Evolutionary conservation across 495 filamentous ascomycete species (phyloP).

Genomic region (Thozetella sp.): DNA sequence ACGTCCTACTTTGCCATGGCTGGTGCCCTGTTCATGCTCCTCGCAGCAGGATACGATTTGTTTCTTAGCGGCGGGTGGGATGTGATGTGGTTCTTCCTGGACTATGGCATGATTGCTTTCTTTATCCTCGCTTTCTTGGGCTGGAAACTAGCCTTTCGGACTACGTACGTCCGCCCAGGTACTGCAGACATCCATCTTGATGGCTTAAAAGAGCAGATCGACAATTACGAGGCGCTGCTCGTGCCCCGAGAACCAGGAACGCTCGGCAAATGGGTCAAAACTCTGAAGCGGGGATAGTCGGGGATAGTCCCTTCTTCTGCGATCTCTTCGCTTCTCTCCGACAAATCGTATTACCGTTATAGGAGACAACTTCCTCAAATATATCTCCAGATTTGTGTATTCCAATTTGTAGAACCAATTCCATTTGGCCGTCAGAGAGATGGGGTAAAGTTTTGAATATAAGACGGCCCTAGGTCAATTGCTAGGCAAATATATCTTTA

Average conservation of each 20-base stretch:
- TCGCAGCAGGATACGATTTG: slow-evolving; percentile 68
- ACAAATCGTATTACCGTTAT: too few species aligned
- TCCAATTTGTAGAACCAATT: too few species aligned
- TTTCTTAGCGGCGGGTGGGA: slow-evolving; percentile 71
- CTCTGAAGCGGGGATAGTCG: neutral
- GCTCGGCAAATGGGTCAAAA: neutral
- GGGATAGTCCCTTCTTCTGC: too few species aligned
- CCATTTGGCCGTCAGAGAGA: too few species aligned
- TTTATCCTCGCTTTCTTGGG: slow-evolving; percentile 51
- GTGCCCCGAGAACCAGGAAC: neutral
- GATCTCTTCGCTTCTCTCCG: too few species aligned
- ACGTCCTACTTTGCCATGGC: slow-evolving; percentile 62
- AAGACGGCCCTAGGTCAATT: too few species aligned
- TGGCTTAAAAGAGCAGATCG: neutral
- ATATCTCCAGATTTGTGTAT: too few species aligned
- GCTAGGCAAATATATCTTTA: too few species aligned
- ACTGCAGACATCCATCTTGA: neutral
- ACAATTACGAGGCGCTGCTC: neutral
- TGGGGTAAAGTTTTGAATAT: too few species aligned
- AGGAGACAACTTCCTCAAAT: too few species aligned
- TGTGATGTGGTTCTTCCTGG: slow-evolving; percentile 68
- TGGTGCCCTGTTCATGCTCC: slow-evolving; percentile 62
- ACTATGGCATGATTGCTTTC: slow-evolving; percentile 33
- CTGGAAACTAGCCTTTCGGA: slow-evolving; percentile 68
- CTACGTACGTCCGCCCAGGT: slow-evolving; percentile 16